Evolutionary conservation across 495 filamentous ascomycete genomes (phyloP), one percentile per base, ranked within the genome.

Genomic region (Letharia lupina): DNA sequence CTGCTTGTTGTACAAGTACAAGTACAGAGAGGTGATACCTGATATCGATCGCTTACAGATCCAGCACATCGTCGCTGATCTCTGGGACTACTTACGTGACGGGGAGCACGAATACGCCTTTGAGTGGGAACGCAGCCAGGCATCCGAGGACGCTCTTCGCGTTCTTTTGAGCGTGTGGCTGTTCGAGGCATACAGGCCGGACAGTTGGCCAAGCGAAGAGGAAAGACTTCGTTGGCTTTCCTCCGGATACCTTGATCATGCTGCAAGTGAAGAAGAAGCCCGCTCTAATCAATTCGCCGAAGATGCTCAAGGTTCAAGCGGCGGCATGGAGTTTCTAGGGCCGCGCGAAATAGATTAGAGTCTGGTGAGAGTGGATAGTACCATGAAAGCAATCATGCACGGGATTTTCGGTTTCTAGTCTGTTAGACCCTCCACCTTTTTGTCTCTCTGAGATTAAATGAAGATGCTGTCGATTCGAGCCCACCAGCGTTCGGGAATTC

Each of bases 1-100:
- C 31, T 50, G 61, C 45, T 35, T 63, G 44, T 15, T 63, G 47
- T 63, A 50, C 61, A 63, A 39, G 28, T 63, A 48, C 48, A 37
- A 37, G 45, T 63, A 63, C 18, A 20, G 45, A 3, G 33, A 63
- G 4, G 28, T 41, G 13, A 52, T 52, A 54, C 44, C 45, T n/a
- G 45, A 41, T 4, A 54, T 63, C 13, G 45, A 63, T 11, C 7
- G 37, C 44, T 40, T 52, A 37, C 42, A 50, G 33, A 33, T 18
- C 13, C 13, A 37, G 48, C 28, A 63, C 37, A 12, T 47, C 42
- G n/a, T 54, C 52, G 52, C 2, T 16, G 31, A 54, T 45, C 48
- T 63, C 15, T 54, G 48, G 45, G 31, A 54, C 18, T 54, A 48
- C 10, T 5, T 63, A 18, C 42, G 37, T 23, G 16, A 54, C 12